These are phyloP conservation scores for Pseudoturritis turrita DNA, from an alignment of 345 rosid genomes.

Conservation along the genomic window DNA sequence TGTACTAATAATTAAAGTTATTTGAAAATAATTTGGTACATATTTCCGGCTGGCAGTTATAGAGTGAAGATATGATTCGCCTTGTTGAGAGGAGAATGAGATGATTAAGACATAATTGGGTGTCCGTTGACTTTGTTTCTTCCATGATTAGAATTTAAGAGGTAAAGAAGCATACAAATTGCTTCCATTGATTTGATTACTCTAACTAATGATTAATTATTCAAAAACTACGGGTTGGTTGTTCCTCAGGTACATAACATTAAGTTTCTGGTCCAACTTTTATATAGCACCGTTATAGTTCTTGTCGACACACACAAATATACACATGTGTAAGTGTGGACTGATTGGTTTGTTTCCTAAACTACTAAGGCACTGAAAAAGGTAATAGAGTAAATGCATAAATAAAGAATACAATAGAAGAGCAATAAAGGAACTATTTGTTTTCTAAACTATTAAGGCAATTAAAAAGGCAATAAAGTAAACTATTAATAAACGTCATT, in stretches of 20 bases:
- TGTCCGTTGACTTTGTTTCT: constrained; percentile 23
- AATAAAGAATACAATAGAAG: too few species aligned
- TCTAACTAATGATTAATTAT: neutral
- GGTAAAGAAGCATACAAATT: neutral
- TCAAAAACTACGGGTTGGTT: neutral
- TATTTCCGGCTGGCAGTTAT: constrained; percentile 9
- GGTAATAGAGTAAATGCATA: too few species aligned
- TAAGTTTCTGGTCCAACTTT: neutral
- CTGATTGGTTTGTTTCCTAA: too few species aligned
- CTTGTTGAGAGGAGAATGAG: constrained; percentile 29
- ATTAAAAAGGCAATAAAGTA: too few species aligned
- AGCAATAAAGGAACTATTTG: too few species aligned
- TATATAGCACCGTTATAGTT: neutral
- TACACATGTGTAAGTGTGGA: too few species aligned
- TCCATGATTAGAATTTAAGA: neutral
- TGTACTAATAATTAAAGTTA: constrained; percentile 4
- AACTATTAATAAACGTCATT: too few species aligned
- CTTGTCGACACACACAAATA: too few species aligned
- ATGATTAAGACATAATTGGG: constrained; percentile 23
- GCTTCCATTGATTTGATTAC: neutral
- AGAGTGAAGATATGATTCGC: constrained; percentile 26
- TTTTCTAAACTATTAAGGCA: too few species aligned
- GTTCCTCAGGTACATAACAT: neutral
- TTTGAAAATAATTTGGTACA: constrained; percentile 6
- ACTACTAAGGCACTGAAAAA: too few species aligned